A percentile compares a stretch with the other conserved stretches of the same genome.
Conservation (phyloP, 352 stramenopile species). For the Globisporangium nunn region DNA sequence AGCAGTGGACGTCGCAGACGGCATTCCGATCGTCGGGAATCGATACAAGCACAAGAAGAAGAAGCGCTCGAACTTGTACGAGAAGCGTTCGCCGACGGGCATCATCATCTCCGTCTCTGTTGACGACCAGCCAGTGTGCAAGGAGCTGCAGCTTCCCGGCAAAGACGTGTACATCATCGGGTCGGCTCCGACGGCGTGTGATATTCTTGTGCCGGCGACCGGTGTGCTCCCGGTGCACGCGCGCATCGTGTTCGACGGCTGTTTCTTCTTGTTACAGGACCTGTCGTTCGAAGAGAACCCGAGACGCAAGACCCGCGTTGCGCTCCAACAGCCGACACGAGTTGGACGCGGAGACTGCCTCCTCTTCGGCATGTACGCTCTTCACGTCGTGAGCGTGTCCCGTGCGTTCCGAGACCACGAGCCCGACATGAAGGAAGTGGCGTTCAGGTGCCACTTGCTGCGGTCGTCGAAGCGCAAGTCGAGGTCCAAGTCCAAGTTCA, state of each 20-base stretch:
- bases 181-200: slow-evolving; percentile 35
- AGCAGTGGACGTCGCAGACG: slow-evolving; percentile 20
- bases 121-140: slow-evolving; percentile 13
- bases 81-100: slow-evolving; percentile 6
- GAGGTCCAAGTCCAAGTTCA: slow-evolving; percentile 30
- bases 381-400: slow-evolving; percentile 39
- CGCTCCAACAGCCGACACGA: slow-evolving; percentile 35
- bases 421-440: slow-evolving; percentile 55
- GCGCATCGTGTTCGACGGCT: slow-evolving; percentile 53
- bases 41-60: slow-evolving; percentile 41
- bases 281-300: slow-evolving; percentile 62
- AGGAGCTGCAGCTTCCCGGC: slow-evolving; percentile 16
- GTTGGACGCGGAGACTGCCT: slow-evolving; percentile 53
- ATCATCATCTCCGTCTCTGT: slow-evolving; percentile 7
- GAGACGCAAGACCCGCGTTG: slow-evolving; percentile 40
- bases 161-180: slow-evolving; percentile 45
- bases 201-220: slow-evolving; percentile 38
- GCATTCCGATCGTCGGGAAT: slow-evolving; percentile 30
- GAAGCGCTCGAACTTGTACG: slow-evolving; percentile 7
- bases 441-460: slow-evolving; percentile 56
- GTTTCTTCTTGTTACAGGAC: slow-evolving; percentile 64
- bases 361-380: slow-evolving; percentile 42
- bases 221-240: slow-evolving; percentile 49
- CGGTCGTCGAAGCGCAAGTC: slow-evolving; percentile 58
- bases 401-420: slow-evolving; percentile 47